Evolutionary conservation across 768 basidiomycete species (phyloP).

Genomic region (Russula ochroleuca): DNA sequence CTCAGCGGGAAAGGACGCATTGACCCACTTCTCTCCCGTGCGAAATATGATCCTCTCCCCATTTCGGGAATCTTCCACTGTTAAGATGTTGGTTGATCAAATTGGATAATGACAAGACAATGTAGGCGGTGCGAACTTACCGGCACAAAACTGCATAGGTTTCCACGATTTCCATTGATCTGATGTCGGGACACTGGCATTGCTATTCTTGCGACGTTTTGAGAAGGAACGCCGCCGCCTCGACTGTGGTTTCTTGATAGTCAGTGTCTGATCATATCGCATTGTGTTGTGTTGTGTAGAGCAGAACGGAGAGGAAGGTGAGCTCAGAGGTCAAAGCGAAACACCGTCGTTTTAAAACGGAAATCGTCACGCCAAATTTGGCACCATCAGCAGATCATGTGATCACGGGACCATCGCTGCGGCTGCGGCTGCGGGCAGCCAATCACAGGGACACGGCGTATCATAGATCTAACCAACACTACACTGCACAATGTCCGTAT

Average conservation of each 20-base stretch:
- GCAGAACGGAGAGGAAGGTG: background rate
- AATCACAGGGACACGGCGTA: too few species aligned
- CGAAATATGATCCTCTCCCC: background rate
- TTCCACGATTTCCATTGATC: slow-evolving; percentile 15
- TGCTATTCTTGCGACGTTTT: background rate
- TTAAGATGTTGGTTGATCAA: background rate
- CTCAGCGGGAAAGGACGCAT: background rate
- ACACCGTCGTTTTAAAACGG: background rate
- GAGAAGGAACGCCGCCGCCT: background rate
- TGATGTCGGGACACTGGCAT: background rate
- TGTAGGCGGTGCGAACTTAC: background rate
- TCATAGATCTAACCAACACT: too few species aligned
- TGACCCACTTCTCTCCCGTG: slow-evolving; percentile 4
- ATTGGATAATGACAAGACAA: background rate
- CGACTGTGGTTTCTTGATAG: background rate
- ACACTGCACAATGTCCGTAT: too few species aligned
- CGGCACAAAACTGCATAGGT: slow-evolving; percentile 7
- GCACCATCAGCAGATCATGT: background rate
- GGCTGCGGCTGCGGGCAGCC: background rate
- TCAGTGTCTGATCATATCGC: background rate
- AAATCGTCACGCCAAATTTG: background rate
- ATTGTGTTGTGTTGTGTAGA: background rate
- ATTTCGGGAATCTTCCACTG: slow-evolving; percentile 12
- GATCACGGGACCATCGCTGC: background rate
- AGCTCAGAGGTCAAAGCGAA: background rate